Base-by-base conservation (phyloP, 148 eudicot genomes). In the Rhododendron simsii region DNA sequence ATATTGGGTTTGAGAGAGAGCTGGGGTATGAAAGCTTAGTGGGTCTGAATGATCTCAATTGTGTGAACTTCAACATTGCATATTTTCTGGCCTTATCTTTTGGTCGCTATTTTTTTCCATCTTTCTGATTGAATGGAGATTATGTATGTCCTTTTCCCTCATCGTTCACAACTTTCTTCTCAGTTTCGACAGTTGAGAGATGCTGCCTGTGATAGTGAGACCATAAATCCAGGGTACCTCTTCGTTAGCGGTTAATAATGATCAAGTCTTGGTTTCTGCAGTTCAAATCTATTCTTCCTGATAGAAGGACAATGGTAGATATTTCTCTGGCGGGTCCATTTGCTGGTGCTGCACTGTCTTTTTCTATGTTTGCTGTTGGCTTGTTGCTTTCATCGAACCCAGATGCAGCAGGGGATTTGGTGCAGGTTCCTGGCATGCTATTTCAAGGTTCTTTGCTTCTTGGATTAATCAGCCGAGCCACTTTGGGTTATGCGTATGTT, bases 371-470 rank as follows among this genome's bases (percentile, higher is more conserved):
- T 85, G 88, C 89, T 73, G 96, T 97, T 88, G 99, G 99, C 87
- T 90, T 97, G 86, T 87, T 93, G 83, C 96, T 97, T 82, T 94
- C 99, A 69, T 90, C 93, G 78, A 93, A 94, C 87, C 95, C 98
- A 78, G 91, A 87, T 85, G 93, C 90, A 73, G 91, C 94, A 78
- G 95, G 90, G 84, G 99, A 95, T 88, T 82, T 97, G 81, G 93
- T 97, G 73, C 96, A 94, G 91, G 99, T 97, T 79, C 99, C 99
- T 77, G 93, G 95, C 91, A 87, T 86, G 89, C 91, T 95, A 65
- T 97, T 97, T 87, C 99, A 97, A 90, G 99, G 99, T 77, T 97
- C 99, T 90, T 91, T 97, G 92, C 96, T 95, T 90, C 98, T 97
- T 84, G 99, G 99, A 76, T 91, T 94, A 61, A 91, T 95, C 83